Conservation (phyloP, 345 rosid genomes). For the Excoecaria agallocha region DNA sequence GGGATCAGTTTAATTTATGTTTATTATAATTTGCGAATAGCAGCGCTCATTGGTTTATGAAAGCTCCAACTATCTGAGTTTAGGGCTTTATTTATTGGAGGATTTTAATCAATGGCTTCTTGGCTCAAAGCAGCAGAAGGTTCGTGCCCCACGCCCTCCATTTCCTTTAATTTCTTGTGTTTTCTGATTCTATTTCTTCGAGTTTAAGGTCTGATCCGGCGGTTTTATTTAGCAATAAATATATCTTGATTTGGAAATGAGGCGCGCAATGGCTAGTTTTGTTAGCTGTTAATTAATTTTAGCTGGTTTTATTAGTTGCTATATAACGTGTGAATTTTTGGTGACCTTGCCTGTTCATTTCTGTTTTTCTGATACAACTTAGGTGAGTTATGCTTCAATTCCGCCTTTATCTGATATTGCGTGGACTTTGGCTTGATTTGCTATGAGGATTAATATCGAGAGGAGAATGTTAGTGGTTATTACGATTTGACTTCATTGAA, state of each 20-base stretch:
- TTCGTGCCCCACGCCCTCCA: constrained; percentile 20
- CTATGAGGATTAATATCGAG: background rate
- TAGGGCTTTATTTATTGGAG: constrained; percentile 10
- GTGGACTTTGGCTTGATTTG: background rate
- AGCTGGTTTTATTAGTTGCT: background rate
- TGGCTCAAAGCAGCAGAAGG: constrained; percentile 99
- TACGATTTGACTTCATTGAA: background rate
- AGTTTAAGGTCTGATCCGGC: constrained; percentile 4
- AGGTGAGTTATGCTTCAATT: background rate
- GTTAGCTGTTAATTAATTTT: background rate
- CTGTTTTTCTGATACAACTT: no score
- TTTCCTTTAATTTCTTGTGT: background rate
- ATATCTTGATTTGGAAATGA: background rate
- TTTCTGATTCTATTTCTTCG: constrained; percentile 8
- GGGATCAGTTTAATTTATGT: background rate
- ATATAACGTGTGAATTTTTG: background rate
- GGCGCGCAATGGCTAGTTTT: background rate
- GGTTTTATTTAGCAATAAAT: background rate
- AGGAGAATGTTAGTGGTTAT: background rate
- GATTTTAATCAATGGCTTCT: constrained; percentile 58
- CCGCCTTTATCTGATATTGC: background rate
- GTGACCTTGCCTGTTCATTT: no score
- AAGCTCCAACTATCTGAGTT: constrained; percentile 29
- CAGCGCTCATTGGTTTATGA: constrained; percentile 35
- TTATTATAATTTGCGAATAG: constrained; percentile 15